Evolutionary conservation across 1,139 yeast genomes (phyloP).

Genomic region (Taphrina flavorubra): DNA sequence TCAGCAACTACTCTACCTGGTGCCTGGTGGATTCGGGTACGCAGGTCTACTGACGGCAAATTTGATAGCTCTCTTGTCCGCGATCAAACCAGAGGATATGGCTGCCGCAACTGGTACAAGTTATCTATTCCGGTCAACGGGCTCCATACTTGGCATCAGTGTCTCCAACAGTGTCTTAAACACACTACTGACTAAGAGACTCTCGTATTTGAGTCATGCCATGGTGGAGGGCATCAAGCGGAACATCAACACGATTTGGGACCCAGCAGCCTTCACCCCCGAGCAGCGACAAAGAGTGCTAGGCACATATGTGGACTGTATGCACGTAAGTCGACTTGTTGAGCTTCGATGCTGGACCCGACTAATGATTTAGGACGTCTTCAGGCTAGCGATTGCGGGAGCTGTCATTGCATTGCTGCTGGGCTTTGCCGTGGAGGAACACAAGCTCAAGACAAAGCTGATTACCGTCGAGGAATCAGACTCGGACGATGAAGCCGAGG

Average conservation of each 20-base stretch:
- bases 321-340: constrained; percentile 18
- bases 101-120: constrained; percentile 47
- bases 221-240: constrained; percentile 15
- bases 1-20: constrained; percentile 43
- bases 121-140: constrained; percentile 46
- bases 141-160: constrained; percentile 46
- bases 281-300: constrained; percentile 21
- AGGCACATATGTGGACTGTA: constrained; percentile 24
- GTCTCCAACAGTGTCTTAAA: constrained; percentile 31
- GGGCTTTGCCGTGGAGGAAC: constrained; percentile 4
- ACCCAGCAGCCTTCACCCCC: background rate
- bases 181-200: constrained; percentile 11
- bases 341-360: background rate
- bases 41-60: constrained; percentile 39
- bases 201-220: background rate
- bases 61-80: constrained; percentile 33
- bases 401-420: constrained; percentile 2
- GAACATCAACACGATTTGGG: constrained; percentile 31
- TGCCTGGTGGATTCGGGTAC: constrained; percentile 47
- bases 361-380: constrained; percentile 4
- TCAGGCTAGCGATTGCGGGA: constrained; percentile 3
- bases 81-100: constrained; percentile 42
- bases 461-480: constrained; percentile 11
- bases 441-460: constrained; percentile 8
- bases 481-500: background rate